phyloP scores from a whole-genome alignment of 1,284 basidiomycete genomes.

The Leccinum griseonigrum region DNA sequence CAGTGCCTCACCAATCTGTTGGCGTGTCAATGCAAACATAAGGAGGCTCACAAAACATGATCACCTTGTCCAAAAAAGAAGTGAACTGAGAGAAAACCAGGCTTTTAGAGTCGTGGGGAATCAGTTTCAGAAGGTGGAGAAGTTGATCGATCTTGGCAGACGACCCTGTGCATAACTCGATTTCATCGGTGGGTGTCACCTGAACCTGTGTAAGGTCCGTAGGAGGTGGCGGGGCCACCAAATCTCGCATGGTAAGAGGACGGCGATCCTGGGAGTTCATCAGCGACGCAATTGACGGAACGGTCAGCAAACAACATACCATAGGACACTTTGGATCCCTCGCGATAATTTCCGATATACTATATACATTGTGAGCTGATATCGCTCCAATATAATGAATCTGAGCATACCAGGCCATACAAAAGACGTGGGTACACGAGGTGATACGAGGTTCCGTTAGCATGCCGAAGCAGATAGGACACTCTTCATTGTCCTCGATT shows the following conservation, averaged over 20 bases:
- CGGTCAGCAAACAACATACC: slow-evolving; percentile 39
- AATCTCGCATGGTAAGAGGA: slow-evolving; percentile 50
- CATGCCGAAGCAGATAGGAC: slow-evolving; percentile 72
- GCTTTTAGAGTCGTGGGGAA: slow-evolving; percentile 70
- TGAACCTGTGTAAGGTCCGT: slow-evolving; percentile 64
- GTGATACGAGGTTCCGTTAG: slow-evolving; percentile 76
- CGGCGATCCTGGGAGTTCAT: slow-evolving; percentile 62
- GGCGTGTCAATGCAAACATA: slow-evolving; percentile 5
- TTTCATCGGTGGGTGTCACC: slow-evolving; percentile 41
- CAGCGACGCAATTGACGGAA: slow-evolving; percentile 2
- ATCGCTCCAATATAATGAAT: neutral
- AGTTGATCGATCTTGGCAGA: slow-evolving; percentile 86
- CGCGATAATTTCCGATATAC: slow-evolving; percentile 65
- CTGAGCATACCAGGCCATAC: slow-evolving; percentile 59
- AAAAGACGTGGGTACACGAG: slow-evolving; percentile 75
- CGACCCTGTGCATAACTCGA: slow-evolving; percentile 46
- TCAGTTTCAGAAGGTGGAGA: slow-evolving; percentile 66
- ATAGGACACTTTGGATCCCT: slow-evolving; percentile 78
- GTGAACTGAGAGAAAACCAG: slow-evolving; percentile 88
- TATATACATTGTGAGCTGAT: slow-evolving; percentile 28
- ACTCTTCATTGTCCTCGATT: slow-evolving; percentile 84
- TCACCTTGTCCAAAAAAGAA: slow-evolving; percentile 75
- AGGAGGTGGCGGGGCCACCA: slow-evolving; percentile 69
- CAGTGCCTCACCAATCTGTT: slow-evolving; percentile 67
- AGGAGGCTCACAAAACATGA: neutral